A percentile compares a stretch with the other conserved stretches of the same genome.
These are phyloP conservation scores for Drosera spatulata DNA, from an alignment of 179 eudicot species.

Conservation along the genomic window DNA sequence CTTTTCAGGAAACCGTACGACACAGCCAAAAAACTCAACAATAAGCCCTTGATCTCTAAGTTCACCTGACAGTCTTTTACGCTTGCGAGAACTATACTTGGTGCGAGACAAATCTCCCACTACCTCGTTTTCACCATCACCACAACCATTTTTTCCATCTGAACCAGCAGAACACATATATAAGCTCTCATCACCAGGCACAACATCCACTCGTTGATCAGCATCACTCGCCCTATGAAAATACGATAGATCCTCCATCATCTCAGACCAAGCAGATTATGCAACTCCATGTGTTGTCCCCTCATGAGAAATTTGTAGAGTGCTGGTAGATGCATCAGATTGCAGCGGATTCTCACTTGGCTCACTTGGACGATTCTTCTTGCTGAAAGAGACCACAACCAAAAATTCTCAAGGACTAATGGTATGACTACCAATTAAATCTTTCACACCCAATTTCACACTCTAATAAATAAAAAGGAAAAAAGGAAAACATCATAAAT, in stretches of 20 bases:
- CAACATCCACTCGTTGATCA: slow-evolving; percentile 16
- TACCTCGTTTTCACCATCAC: slow-evolving; percentile 3
- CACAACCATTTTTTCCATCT: neutral
- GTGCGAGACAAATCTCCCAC: slow-evolving; percentile 1
- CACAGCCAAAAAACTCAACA: slow-evolving; percentile 22
- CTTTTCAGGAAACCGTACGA: slow-evolving; percentile 25
- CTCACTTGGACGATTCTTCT: slow-evolving; percentile 24
- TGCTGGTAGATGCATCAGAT: slow-evolving; percentile 15
- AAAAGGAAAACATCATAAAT: neutral
- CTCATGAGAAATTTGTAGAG: slow-evolving; percentile 11
- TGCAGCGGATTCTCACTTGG: slow-evolving; percentile 12
- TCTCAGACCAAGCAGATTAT: slow-evolving; percentile 53
- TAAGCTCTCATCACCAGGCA: slow-evolving; percentile 3
- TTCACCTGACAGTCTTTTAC: slow-evolving; percentile 17
- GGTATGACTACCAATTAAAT: slow-evolving; percentile 37
- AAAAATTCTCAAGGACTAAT: slow-evolving; percentile 47
- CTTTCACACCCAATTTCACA: slow-evolving; percentile 48
- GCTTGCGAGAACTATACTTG: slow-evolving; percentile 17
- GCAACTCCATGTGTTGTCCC: slow-evolving; percentile 27
- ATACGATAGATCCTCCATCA: slow-evolving; percentile 63
- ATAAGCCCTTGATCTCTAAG: slow-evolving; percentile 19
- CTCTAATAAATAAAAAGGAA: slow-evolving; percentile 34
- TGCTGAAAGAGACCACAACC: slow-evolving; percentile 66
- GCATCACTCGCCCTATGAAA: slow-evolving; percentile 14
- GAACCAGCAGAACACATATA: neutral